Conservation (phyloP, 75 land plant species). For the Azolla pinnata region DNA sequence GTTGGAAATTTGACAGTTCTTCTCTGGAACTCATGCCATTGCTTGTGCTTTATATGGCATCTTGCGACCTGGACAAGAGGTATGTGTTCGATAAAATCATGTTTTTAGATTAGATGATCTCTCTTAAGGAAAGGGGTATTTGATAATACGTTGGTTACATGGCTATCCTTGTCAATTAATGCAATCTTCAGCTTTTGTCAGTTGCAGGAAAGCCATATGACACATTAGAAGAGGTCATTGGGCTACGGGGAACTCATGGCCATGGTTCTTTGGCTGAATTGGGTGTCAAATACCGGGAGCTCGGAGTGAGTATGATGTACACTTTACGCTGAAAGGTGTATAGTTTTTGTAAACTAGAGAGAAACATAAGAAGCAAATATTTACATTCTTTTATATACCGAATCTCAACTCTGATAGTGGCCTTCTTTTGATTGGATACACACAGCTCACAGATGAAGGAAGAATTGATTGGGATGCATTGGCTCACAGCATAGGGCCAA, state of each 20-base stretch:
- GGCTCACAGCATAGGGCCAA: constrained; percentile 43
- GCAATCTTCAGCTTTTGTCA: constrained; percentile 60
- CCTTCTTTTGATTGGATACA: too few relatives aligned
- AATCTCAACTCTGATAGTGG: too few relatives aligned
- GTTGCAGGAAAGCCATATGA: constrained; percentile 95
- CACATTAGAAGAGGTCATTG: constrained; percentile 93
- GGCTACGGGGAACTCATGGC: constrained; percentile 56
- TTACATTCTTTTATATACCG: too few relatives aligned
- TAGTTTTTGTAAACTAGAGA: too few relatives aligned
- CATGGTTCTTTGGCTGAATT: constrained; percentile 84
- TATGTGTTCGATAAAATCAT: too few relatives aligned
- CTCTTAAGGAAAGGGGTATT: too few relatives aligned
- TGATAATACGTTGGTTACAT: too few relatives aligned
- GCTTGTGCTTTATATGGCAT: constrained; percentile 84
- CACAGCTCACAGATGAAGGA: constrained; percentile 73
- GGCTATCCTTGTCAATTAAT: background rate
- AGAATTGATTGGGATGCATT: constrained; percentile 76
- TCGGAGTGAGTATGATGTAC: constrained; percentile 73
- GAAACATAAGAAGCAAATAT: too few relatives aligned
- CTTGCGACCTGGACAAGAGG: constrained; percentile 92
- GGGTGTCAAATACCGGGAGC: constrained; percentile 69
- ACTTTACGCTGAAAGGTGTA: too few relatives aligned
- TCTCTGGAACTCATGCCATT: constrained; percentile 96
- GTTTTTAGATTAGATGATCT: too few relatives aligned
- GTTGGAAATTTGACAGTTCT: constrained; percentile 46